Evolutionary conservation across 2,329 filamentous ascomycete genomes (phyloP).

Genomic region (Monilinia polystroma): DNA sequence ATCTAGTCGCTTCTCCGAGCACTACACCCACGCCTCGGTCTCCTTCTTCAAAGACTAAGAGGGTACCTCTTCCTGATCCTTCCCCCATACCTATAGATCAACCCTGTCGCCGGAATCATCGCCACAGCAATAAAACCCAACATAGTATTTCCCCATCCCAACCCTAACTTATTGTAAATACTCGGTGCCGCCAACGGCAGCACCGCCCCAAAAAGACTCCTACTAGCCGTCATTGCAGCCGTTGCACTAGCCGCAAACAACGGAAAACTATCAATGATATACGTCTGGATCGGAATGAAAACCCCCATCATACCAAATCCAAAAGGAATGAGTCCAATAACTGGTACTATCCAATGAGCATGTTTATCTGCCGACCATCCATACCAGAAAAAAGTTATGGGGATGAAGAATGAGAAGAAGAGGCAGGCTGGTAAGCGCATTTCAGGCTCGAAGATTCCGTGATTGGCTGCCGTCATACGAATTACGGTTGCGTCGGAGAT

Average conservation of each 20-base stretch:
- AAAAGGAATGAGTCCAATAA: conserved; percentile 44
- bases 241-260: conserved; percentile 44
- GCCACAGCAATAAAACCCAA: conserved; percentile 50
- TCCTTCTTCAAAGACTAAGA: conserved; percentile 9
- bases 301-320: conserved; percentile 48
- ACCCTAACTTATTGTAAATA: conserved; percentile 46
- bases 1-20: background rate
- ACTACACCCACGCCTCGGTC: background rate
- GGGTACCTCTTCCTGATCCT: conserved; percentile 22
- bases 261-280: conserved; percentile 47
- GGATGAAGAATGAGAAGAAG: conserved; percentile 44
- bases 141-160: conserved; percentile 50
- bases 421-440: conserved; percentile 46
- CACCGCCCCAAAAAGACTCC: conserved; percentile 49
- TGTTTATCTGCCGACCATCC: conserved; percentile 46
- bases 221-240: conserved; percentile 43
- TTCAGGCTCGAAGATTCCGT: conserved; percentile 40
- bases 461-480: conserved; percentile 46
- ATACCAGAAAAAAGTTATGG: conserved; percentile 50
- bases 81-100: conserved; percentile 24
- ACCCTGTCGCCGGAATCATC: conserved; percentile 47
- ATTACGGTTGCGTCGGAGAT: conserved; percentile 48
- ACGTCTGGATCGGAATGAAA: conserved; percentile 46
- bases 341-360: conserved; percentile 46
- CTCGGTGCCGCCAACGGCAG: conserved; percentile 51